Evolutionary conservation across 768 basidiomycete species (phyloP).

Genomic region (Tylopilus felleus): DNA sequence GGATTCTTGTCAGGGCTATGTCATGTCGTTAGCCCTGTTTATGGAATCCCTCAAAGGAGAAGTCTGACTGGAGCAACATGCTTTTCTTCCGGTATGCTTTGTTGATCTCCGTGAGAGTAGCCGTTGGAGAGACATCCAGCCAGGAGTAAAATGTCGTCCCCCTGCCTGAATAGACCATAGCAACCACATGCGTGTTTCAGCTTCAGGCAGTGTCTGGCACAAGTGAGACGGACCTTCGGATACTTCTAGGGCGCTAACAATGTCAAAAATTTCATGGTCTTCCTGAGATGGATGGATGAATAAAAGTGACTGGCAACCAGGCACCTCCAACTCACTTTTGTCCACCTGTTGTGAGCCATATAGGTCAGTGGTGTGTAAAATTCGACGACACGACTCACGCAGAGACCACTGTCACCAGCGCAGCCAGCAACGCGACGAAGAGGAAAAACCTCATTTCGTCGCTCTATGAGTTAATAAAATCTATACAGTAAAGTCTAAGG

Average conservation of each 20-base stretch:
- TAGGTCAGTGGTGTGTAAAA: background rate
- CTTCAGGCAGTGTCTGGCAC: background rate
- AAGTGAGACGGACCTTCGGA: slow-evolving; percentile 59
- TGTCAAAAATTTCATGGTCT: slow-evolving; percentile 95
- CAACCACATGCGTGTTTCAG: background rate
- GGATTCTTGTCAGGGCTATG: slow-evolving; percentile 97
- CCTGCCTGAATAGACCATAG: slow-evolving; percentile 49
- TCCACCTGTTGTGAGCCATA: slow-evolving; percentile 51
- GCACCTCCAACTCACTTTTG: slow-evolving; percentile 39
- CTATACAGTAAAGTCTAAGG: too few relatives aligned
- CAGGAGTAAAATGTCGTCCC: slow-evolving; percentile 96
- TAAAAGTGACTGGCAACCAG: slow-evolving; percentile 6
- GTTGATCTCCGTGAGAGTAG: slow-evolving; percentile 70
- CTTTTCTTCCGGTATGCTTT: slow-evolving; percentile 93
- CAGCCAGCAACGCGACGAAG: slow-evolving; percentile 46
- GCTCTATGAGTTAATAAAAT: background rate
- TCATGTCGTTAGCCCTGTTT: background rate
- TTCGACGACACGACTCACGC: slow-evolving; percentile 49
- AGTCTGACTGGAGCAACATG: slow-evolving; percentile 81
- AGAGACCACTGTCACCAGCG: slow-evolving; percentile 48
- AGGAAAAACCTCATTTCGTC: slow-evolving; percentile 49
- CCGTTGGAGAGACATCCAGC: slow-evolving; percentile 76
- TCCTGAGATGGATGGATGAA: slow-evolving; percentile 45
- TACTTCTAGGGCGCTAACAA: slow-evolving; percentile 75
- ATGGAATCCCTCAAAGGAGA: background rate